A percentile compares a stretch with the other conserved stretches of the same genome.
phyloP scores from a whole-genome alignment of 2,329 filamentous ascomycete species.

The Clonostachys solani region DNA sequence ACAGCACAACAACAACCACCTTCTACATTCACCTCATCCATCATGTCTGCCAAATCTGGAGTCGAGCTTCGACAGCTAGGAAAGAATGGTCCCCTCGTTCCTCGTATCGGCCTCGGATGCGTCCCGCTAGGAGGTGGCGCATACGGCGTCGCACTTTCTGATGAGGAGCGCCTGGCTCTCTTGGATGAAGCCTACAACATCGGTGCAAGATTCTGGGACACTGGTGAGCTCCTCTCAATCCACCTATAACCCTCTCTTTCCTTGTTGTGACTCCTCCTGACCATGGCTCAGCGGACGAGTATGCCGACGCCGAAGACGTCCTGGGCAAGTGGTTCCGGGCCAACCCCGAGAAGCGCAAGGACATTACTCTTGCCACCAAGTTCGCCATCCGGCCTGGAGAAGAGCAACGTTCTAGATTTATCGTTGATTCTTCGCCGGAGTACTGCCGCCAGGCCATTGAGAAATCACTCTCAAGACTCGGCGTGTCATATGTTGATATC shows the following conservation, averaged over 20 bases:
- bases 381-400: constrained; percentile 8
- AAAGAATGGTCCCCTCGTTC: constrained; percentile 42
- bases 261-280: no score
- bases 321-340: constrained; percentile 39
- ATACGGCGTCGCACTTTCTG: constrained; percentile 22
- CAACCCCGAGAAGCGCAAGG: constrained; percentile 31
- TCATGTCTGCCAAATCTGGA: not conserved
- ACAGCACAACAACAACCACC: no score
- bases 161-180: constrained; percentile 40
- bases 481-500: constrained; percentile 46
- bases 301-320: constrained; percentile 39
- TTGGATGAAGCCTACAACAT: constrained; percentile 40
- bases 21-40: not conserved
- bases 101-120: constrained; percentile 42
- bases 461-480: constrained; percentile 33
- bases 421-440: constrained; percentile 11
- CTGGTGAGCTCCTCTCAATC: constrained; percentile 20
- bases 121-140: constrained; percentile 32
- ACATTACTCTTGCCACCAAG: constrained; percentile 39
- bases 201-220: constrained; percentile 45
- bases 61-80: constrained; percentile 27
- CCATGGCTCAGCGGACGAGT: constrained; percentile 17
- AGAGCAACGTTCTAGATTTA: constrained; percentile 1
- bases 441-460: constrained; percentile 13
- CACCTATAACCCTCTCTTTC: no score